Percentiles rank a stretch among this genome's conserved stretches.
phyloP scores from a whole-genome alignment of 2,329 filamentous ascomycete species.

The Knoxdaviesia capensis region DNA sequence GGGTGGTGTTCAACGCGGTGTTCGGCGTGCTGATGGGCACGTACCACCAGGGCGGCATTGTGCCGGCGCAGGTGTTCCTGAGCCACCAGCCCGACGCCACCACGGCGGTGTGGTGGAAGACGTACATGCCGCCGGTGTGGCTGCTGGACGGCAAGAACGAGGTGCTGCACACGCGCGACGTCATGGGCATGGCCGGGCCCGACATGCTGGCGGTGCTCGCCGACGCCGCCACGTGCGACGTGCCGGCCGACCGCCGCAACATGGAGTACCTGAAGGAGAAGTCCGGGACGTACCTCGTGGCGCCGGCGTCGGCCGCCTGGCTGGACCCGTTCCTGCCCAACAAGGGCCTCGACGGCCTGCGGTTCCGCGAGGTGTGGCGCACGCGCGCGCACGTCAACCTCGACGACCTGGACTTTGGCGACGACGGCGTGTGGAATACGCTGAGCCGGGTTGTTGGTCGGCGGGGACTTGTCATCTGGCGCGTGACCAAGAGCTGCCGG shows the following conservation, averaged over 20 bases:
- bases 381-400: conserved; percentile 51
- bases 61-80: conserved; percentile 57
- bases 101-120: conserved; percentile 68
- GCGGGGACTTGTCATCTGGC: conserved; percentile 40
- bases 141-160: conserved; percentile 58
- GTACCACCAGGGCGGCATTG: conserved; percentile 63
- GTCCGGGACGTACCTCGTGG: conserved; percentile 49
- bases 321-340: conserved; percentile 42
- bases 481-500: conserved; percentile 40
- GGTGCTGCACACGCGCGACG: conserved; percentile 47
- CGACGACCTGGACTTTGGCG: conserved; percentile 61
- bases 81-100: conserved; percentile 48
- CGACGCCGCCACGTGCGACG: conserved; percentile 41
- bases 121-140: conserved; percentile 66
- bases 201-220: conserved; percentile 37
- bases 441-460: conserved; percentile 45
- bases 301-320: conserved; percentile 51
- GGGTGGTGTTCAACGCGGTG: conserved; percentile 49
- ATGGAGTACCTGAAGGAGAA: conserved; percentile 37
- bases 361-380: conserved; percentile 51
- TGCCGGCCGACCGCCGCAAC: conserved; percentile 31
- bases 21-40: conserved; percentile 58
- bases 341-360: conserved; percentile 36
- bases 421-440: conserved; percentile 57
- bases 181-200: conserved; percentile 51